Percentiles rank a stretch among this genome's conserved stretches.
phyloP scores from a whole-genome alignment of 768 basidiomycete genomes.

The Boletus sp. region DNA sequence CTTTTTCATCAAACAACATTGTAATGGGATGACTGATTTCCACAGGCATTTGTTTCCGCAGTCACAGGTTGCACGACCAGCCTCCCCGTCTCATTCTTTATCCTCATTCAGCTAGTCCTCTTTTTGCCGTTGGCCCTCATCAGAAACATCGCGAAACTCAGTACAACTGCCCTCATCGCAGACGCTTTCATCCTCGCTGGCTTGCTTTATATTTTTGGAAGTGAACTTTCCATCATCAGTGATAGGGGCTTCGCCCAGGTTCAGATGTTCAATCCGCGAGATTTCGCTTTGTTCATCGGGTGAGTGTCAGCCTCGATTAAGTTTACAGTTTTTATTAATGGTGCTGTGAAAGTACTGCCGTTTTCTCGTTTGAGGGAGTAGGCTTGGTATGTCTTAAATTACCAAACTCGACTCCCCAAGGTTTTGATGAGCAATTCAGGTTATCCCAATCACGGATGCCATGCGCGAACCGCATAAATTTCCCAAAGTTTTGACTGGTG shows the following conservation, averaged over 20 bases:
- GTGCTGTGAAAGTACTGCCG: constrained; percentile 68
- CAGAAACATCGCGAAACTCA: constrained; percentile 92
- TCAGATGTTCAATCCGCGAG: constrained; percentile 80
- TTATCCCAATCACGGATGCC: constrained; percentile 95
- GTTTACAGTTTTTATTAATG: not conserved
- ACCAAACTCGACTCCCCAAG: not conserved
- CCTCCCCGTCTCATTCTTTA: constrained; percentile 74
- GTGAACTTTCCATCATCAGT: constrained; percentile 70
- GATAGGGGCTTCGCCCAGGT: constrained; percentile 73
- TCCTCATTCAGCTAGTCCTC: constrained; percentile 76
- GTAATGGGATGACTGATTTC: not conserved
- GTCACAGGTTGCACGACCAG: constrained; percentile 69
- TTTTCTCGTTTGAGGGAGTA: constrained; percentile 98
- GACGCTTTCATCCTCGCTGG: constrained; percentile 95
- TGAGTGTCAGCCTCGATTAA: constrained; percentile 33
- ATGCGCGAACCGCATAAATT: constrained; percentile 96
- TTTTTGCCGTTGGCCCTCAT: constrained; percentile 89
- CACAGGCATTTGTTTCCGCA: constrained; percentile 79
- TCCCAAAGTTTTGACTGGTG: constrained; percentile 80
- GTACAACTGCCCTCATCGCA: constrained; percentile 86
- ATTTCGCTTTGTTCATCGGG: constrained; percentile 93
- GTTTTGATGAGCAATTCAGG: constrained; percentile 34
- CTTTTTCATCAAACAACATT: not conserved
- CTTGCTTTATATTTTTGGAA: constrained; percentile 80
- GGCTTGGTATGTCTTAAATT: constrained; percentile 59